Percentiles rank a stretch among this genome's conserved stretches.
Conservation (phyloP, 2,329 filamentous ascomycete genomes). For the Neonectria coccinea region DNA sequence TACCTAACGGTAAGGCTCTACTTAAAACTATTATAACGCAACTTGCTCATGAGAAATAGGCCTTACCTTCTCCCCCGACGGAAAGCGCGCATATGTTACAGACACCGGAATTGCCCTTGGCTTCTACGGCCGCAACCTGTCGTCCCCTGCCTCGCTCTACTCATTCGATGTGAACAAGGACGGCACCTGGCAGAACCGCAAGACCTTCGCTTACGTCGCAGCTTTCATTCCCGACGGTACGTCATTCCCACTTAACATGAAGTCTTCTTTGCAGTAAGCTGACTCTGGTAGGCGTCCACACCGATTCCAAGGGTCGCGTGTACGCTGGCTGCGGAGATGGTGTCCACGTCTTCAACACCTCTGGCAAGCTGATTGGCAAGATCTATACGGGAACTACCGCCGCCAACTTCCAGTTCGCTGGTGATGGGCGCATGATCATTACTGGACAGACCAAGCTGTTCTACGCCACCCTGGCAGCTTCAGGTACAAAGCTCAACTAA, state of each 20-base stretch:
- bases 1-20: constrained; percentile 61
- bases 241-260: constrained; percentile 14
- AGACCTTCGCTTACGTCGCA: constrained; percentile 67
- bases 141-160: constrained; percentile 57
- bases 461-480: constrained; percentile 45
- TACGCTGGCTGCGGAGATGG: constrained; percentile 64
- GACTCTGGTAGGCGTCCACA: constrained; percentile 61
- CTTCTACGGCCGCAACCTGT: constrained; percentile 56
- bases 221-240: constrained; percentile 69
- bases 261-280: neutral
- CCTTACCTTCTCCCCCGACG: constrained; percentile 67
- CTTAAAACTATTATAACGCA: rapidly evolving
- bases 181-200: constrained; percentile 60
- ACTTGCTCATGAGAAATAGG: constrained; percentile 48
- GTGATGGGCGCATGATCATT: constrained; percentile 52
- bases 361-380: constrained; percentile 65
- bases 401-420: constrained; percentile 61
- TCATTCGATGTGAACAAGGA: constrained; percentile 57
- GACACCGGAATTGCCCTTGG: constrained; percentile 63
- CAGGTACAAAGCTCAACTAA: constrained; percentile 30
- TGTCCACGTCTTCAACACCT: constrained; percentile 60
- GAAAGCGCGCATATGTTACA: constrained; percentile 64
- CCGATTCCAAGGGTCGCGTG: constrained; percentile 66
- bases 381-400: constrained; percentile 61
- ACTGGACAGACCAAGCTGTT: constrained; percentile 51